phyloP scores from a whole-genome alignment of 139 green algal species.

The Chlamydomonas eustigma region DNA sequence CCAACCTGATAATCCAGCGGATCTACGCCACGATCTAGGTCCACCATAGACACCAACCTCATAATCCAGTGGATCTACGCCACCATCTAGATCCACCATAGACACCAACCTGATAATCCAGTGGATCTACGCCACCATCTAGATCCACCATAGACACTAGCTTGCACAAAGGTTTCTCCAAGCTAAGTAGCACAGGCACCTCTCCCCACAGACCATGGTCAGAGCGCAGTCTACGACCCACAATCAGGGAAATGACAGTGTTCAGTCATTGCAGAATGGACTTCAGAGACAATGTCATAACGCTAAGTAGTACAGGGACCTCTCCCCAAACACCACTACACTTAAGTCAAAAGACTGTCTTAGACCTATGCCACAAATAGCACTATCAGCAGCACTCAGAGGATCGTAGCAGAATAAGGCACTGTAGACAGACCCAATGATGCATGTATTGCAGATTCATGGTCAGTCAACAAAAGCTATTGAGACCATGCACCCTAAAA shows the following conservation, averaged over 20 bases:
- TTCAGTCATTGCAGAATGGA: no score
- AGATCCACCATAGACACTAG: conserved; percentile 42
- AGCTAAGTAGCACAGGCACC: conserved; percentile 77
- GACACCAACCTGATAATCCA: conserved; percentile 72
- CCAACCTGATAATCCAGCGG: no score
- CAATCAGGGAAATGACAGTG: no score
- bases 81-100: not conserved
- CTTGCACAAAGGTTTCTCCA: conserved; percentile 71
- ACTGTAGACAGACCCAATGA: no score
- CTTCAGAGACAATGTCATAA: no score
- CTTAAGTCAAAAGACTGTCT: no score
- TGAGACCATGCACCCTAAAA: no score
- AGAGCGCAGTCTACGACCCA: conserved; percentile 51
- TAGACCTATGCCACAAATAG: not conserved
- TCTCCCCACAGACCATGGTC: conserved; percentile 60
- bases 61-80: no score
- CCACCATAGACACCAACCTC: no score
- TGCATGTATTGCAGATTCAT: no score
- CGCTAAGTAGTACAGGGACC: conserved; percentile 77
- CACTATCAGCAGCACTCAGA: not conserved
- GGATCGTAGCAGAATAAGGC: not conserved
- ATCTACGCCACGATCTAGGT: no score
- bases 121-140: conserved; percentile 25
- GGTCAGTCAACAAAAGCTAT: no score
- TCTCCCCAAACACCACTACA: conserved; percentile 55